phyloP scores from a whole-genome alignment of 345 rosid genomes.

The Eucalyptus coolabah region DNA sequence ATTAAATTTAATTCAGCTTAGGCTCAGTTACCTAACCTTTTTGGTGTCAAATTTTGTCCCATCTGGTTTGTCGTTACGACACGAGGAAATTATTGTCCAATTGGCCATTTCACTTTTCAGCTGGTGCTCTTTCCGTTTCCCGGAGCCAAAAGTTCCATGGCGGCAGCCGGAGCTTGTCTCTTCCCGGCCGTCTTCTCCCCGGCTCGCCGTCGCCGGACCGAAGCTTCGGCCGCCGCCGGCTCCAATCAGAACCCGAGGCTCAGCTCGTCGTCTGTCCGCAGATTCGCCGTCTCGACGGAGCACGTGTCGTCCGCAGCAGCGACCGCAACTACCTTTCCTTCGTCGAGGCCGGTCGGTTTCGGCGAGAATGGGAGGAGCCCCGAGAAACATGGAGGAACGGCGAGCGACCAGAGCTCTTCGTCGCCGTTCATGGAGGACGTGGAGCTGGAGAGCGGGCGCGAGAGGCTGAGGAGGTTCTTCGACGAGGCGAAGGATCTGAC shows the following conservation, averaged over 20 bases:
- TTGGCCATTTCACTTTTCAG: neutral
- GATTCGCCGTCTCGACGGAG: slow-evolving; percentile 1
- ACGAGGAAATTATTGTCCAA: neutral
- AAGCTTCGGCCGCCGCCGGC: neutral
- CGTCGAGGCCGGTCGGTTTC: neutral
- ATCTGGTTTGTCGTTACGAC: neutral
- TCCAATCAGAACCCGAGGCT: neutral
- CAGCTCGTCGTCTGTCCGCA: neutral
- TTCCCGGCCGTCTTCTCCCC: neutral
- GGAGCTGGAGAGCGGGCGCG: neutral
- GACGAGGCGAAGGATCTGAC: slow-evolving; percentile 27
- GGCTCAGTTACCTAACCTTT: neutral
- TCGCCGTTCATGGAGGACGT: neutral
- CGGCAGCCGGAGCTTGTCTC: neutral
- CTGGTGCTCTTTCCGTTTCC: neutral
- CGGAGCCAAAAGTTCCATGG: neutral
- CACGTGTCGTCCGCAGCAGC: neutral
- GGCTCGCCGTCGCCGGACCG: neutral
- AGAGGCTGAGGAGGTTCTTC: slow-evolving; percentile 31
- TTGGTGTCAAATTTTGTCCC: neutral
- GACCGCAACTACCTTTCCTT: neutral
- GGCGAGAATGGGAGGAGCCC: neutral
- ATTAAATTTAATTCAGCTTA: neutral
- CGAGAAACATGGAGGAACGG: neutral
- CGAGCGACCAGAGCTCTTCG: neutral